Evolutionary conservation across 257 asterid genomes (phyloP), one percentile per base, ranked within the genome.

Genomic region (Thymus quinquecostatus): DNA sequence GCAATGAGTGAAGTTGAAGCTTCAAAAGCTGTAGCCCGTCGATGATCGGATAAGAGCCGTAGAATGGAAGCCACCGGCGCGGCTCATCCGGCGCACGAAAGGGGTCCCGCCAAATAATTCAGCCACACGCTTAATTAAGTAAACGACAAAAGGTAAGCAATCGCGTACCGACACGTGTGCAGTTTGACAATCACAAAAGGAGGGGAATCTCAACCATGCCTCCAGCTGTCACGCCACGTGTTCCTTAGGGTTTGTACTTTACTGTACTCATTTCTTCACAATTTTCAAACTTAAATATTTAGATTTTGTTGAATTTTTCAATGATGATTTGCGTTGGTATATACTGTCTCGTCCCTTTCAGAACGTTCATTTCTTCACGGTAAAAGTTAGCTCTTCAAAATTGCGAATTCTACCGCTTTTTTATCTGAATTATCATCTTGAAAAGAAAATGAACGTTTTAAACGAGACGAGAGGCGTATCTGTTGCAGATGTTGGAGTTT

Each of bases 181-280:
- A 44, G 14, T 7, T 53, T 56, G 53, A 43, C 69, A 54, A 41
- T 64, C 80, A 13, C 71, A 68, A 57, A 41, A 6, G 14, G 5
- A 14, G 21, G 47, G 67, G 78, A 66, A 61, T 66, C 74, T 64
- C 36, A 3, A 43, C 8, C 36, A 68, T 63, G 62, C 63, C 30
- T 32, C 51, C 68, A 68, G 60, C 55, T 69, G 29, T 62, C 32
- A 5, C n/a, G 75, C 75, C 80, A 76, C 83, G 77, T 73, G 41
- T 29, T 33, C 70, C n/a, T n/a, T n/a, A n/a, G n/a, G n/a, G n/a
- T n/a, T 27, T 36, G 4, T 43, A 43, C 11, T 43, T 6, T 6
- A 2, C 3, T 33, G 3, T 36, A 36, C 40, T 36, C 3, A 36
- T 2, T 36, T 36, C 40, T 36, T 36, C 40, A 6, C 40, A 38